Evolutionary conservation across 352 stramenopile species (phyloP).

Genomic region (Globisporangium viniferum): DNA sequence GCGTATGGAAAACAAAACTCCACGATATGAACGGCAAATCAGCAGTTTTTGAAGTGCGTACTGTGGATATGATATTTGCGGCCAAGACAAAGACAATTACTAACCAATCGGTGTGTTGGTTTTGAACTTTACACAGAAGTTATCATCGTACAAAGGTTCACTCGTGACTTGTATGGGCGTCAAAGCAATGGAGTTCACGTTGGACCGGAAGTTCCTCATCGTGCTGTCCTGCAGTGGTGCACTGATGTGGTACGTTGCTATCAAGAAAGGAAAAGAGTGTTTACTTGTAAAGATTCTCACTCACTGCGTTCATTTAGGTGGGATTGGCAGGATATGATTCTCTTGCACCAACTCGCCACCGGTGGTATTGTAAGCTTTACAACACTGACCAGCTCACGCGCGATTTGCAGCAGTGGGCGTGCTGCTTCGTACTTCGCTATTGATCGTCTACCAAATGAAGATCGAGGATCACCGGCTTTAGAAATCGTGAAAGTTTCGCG

Average conservation of each 20-base stretch:
- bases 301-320: slow-evolving; percentile 24
- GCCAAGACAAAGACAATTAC: not conserved
- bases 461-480: not conserved
- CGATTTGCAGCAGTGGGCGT: not conserved
- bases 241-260: slow-evolving; percentile 26
- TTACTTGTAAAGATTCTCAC: not conserved
- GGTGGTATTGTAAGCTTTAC: slow-evolving; percentile 23
- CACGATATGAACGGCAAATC: not conserved
- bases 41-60: slow-evolving; percentile 7
- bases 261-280: not conserved
- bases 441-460: not conserved
- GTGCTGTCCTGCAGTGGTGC: slow-evolving; percentile 18
- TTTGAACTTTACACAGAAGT: not conserved
- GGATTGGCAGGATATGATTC: slow-evolving; percentile 31
- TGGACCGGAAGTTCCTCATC: slow-evolving; percentile 2
- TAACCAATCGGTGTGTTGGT: not conserved
- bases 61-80: too few relatives aligned
- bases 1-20: slow-evolving; percentile 6
- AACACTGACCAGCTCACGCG: not conserved
- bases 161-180: not conserved
- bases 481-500: slow-evolving; percentile 12
- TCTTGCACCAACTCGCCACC: slow-evolving; percentile 19
- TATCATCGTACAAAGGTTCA: not conserved
- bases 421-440: slow-evolving; percentile 4
- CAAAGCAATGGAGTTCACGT: slow-evolving; percentile 10